Percentiles rank a stretch among this genome's conserved stretches.
These are phyloP conservation scores for Coprinopsis strossmayeri DNA, from an alignment of 768 basidiomycete species.

Conservation along the genomic window DNA sequence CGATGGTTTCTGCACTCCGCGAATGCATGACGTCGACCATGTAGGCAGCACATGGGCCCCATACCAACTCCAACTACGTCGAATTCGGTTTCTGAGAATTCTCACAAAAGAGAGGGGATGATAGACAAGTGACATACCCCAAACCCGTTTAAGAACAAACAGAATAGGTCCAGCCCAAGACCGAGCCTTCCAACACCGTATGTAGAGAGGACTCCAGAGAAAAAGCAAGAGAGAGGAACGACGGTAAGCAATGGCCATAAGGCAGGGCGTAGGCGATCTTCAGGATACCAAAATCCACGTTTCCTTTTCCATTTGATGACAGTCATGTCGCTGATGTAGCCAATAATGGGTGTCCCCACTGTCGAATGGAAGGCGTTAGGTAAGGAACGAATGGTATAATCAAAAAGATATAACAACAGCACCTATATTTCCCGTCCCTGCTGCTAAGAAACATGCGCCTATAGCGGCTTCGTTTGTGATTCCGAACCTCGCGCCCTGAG, in stretches of 20 bases:
- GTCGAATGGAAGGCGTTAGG: background rate
- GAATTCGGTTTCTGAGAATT: background rate
- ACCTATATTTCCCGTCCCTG: slow-evolving; percentile 49
- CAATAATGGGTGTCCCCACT: slow-evolving; percentile 60
- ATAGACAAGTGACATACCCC: slow-evolving; percentile 43
- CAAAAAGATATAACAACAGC: no score
- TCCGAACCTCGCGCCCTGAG: slow-evolving; percentile 48
- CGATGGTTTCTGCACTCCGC: slow-evolving; percentile 50
- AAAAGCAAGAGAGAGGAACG: background rate
- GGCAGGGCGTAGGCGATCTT: slow-evolving; percentile 37
- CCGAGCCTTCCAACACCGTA: slow-evolving; percentile 29
- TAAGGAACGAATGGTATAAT: no score
- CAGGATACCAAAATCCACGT: slow-evolving; percentile 54
- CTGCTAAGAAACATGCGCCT: slow-evolving; percentile 47
- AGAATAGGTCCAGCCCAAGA: slow-evolving; percentile 14
- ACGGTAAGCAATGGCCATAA: slow-evolving; percentile 2
- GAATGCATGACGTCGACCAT: slow-evolving; percentile 46
- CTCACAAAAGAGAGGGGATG: background rate
- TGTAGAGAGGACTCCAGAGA: slow-evolving; percentile 1
- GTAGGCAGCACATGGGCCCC: slow-evolving; percentile 45
- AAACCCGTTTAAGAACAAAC: slow-evolving; percentile 46
- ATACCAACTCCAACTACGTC: slow-evolving; percentile 42
- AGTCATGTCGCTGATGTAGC: slow-evolving; percentile 49
- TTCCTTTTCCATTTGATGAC: slow-evolving; percentile 42
- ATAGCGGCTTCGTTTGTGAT: slow-evolving; percentile 46